A percentile compares a stretch with the other conserved stretches of the same genome.
These are phyloP conservation scores for Pseudotsuga menziesii DNA, from an alignment of 75 land plant species.

Conservation along the genomic window DNA sequence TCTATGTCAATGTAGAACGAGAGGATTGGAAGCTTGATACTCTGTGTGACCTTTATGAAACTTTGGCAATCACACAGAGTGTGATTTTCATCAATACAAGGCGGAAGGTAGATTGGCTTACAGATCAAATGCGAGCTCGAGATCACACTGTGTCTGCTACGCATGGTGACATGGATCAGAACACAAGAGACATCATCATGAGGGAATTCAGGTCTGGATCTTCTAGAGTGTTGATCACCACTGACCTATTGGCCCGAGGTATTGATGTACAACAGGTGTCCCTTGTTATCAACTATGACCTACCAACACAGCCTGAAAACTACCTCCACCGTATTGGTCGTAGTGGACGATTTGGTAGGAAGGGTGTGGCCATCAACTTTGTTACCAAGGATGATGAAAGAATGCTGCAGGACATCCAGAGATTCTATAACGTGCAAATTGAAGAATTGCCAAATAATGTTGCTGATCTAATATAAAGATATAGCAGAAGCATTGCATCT, in stretches of 20 bases:
- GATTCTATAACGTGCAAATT: constrained; percentile 57
- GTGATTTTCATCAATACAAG: constrained; percentile 69
- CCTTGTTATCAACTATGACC: constrained; percentile 73
- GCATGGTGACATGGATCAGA: constrained; percentile 73
- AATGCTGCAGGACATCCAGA: constrained; percentile 69
- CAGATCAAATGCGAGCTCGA: constrained; percentile 52
- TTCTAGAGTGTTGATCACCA: constrained; percentile 73
- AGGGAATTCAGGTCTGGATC: constrained; percentile 82
- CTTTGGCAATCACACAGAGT: constrained; percentile 71
- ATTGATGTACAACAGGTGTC: constrained; percentile 86
- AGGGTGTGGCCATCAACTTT: constrained; percentile 75
- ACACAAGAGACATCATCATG: constrained; percentile 69
- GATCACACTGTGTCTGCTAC: constrained; percentile 73
- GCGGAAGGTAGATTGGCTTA: constrained; percentile 65
- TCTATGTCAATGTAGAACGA: constrained; percentile 42
- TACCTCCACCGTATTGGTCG: constrained; percentile 86
- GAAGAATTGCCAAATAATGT: constrained; percentile 64
- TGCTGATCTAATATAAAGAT: constrained; percentile 42
- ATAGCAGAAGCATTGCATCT: too few relatives aligned
- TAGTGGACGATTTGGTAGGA: constrained; percentile 72
- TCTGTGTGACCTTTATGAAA: constrained; percentile 54
- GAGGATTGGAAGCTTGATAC: constrained; percentile 58
- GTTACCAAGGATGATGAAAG: constrained; percentile 64
- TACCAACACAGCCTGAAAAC: constrained; percentile 83
- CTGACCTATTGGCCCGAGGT: constrained; percentile 72